Conservation (phyloP, 768 basidiomycete species). For the Trametes cubensis region DNA sequence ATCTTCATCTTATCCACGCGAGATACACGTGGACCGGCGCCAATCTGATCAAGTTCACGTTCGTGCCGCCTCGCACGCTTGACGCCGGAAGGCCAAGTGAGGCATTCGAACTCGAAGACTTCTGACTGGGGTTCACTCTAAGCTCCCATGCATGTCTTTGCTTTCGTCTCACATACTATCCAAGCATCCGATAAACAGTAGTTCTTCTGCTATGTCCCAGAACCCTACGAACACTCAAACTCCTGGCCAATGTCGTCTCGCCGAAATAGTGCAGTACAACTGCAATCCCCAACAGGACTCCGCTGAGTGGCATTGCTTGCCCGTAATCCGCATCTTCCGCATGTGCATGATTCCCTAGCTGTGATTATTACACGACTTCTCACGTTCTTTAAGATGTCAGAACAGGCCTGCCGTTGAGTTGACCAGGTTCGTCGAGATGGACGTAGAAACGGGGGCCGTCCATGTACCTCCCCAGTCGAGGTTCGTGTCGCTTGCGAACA, state of each 20-base stretch:
- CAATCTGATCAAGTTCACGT: conserved; percentile 4
- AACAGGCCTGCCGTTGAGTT: conserved; percentile 64
- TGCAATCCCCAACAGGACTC: conserved; percentile 49
- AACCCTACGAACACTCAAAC: background rate
- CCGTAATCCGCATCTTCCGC: conserved; percentile 73
- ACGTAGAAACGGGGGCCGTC: conserved; percentile 27
- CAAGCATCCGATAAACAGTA: too few relatives aligned
- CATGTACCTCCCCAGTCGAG: conserved; percentile 35
- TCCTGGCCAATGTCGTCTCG: conserved; percentile 53
- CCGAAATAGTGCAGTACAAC: conserved; percentile 73
- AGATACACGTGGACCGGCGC: conserved; percentile 13
- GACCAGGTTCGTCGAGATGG: conserved; percentile 23
- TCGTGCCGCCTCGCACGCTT: background rate
- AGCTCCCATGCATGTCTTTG: too few relatives aligned
- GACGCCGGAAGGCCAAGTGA: background rate
- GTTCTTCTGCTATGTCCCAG: background rate
- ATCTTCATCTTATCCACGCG: conserved; percentile 26
- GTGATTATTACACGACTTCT: background rate
- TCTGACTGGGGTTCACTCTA: too few relatives aligned
- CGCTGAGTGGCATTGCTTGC: conserved; percentile 61
- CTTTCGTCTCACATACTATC: too few relatives aligned
- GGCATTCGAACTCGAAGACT: too few relatives aligned
- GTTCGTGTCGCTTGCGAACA: conserved; percentile 35
- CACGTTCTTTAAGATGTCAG: conserved; percentile 54
- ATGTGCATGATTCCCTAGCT: conserved; percentile 49